Percentiles rank a stretch among this genome's conserved stretches.
Evolutionary conservation across 2,329 filamentous ascomycete genomes (phyloP).

Genomic region (Aspergillus flavus): DNA sequence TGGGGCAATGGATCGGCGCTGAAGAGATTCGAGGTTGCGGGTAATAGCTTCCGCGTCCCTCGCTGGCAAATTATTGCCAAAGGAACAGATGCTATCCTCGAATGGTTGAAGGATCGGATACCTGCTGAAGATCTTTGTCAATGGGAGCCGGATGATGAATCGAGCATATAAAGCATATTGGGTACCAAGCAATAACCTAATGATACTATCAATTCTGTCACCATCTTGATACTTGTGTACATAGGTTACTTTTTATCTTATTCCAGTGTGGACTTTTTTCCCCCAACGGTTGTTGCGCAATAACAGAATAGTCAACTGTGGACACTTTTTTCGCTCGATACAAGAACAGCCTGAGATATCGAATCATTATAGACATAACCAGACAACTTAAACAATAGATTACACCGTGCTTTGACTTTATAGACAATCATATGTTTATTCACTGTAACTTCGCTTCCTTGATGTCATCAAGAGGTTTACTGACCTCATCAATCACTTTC

Average conservation of each 20-base stretch:
- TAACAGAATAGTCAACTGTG: background rate
- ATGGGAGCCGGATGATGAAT: slow-evolving; percentile 35
- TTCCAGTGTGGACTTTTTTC: slow-evolving; percentile 3
- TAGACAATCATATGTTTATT: background rate
- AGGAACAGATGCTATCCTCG: slow-evolving; percentile 80
- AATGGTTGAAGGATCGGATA: slow-evolving; percentile 78
- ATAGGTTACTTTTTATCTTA: background rate
- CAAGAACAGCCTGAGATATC: background rate
- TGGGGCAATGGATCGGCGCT: slow-evolving; percentile 51
- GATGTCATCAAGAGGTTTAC: slow-evolving; percentile 29
- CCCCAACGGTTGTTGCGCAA: background rate
- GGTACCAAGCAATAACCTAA: background rate
- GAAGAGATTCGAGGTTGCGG: slow-evolving; percentile 74
- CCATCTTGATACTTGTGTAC: background rate
- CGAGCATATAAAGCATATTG: background rate
- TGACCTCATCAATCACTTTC: slow-evolving; percentile 47
- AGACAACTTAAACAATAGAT: background rate
- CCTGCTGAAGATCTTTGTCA: slow-evolving; percentile 52
- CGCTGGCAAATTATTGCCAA: slow-evolving; percentile 81
- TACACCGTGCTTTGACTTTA: background rate
- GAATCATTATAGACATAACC: background rate
- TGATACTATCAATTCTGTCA: background rate
- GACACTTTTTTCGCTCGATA: background rate
- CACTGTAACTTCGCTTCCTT: background rate
- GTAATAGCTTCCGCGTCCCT: slow-evolving; percentile 87